phyloP scores from a whole-genome alignment of 1,284 basidiomycete species.

The Mycosarcoma mackinlayi region DNA sequence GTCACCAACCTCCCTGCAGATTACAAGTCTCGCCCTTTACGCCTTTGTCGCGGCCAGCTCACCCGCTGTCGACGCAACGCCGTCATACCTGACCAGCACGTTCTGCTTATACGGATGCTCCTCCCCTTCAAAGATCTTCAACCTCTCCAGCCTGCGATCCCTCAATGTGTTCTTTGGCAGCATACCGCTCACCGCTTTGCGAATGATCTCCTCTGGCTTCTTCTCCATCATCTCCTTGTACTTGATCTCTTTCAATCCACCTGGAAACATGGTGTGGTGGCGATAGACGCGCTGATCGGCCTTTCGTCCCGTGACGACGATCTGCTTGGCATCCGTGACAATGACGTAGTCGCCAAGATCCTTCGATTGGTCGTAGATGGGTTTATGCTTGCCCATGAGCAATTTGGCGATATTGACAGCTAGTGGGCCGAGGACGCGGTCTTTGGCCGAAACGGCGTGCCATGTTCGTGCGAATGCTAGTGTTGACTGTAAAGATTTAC shows the following conservation, averaged over 20 bases:
- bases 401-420: constrained; percentile 92
- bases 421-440: constrained; percentile 89
- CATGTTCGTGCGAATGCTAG: constrained; percentile 92
- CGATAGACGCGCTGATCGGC: constrained; percentile 86
- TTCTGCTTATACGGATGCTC: constrained; percentile 64
- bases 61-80: not conserved
- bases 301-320: constrained; percentile 91
- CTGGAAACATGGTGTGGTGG: constrained; percentile 91
- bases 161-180: constrained; percentile 67
- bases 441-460: constrained; percentile 93
- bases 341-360: constrained; percentile 87
- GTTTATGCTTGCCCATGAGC: constrained; percentile 99
- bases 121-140: constrained; percentile 64
- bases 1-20: no score
- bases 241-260: constrained; percentile 78
- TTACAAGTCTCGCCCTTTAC: no score
- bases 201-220: constrained; percentile 80
- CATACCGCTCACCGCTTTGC: constrained; percentile 67
- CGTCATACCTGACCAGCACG: constrained; percentile 31
- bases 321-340: constrained; percentile 86
- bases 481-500: constrained; percentile 76
- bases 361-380: constrained; percentile 84
- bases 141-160: constrained; percentile 63
- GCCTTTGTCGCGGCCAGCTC: constrained; percentile 17
- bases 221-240: constrained; percentile 70